Evolutionary conservation across 2,329 filamentous ascomycete genomes (phyloP), one percentile per base, ranked within the genome.

Genomic region (Hypoxylon sp.): DNA sequence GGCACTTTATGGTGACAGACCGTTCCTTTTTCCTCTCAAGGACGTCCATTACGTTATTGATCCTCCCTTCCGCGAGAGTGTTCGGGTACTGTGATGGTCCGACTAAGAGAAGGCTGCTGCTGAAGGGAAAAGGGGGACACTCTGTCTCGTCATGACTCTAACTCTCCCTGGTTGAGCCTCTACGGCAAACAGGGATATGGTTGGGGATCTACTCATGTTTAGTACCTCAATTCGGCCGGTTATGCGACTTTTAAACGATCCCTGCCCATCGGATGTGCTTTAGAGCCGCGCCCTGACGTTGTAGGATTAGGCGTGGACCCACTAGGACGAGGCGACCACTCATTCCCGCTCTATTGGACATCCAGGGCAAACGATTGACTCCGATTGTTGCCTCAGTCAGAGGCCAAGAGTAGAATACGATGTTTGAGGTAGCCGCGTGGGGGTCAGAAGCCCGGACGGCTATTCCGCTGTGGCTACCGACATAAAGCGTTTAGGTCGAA

Each of bases 381-480:
- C 37, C n/a, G 35, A 27, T 6, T 53, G 2, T 8, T 17, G 24
- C 17, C 24, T 47, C 7, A 15, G 2, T 27, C 10, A 31, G 32
- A 17, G 48, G 11, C 6, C 13, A n/a, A 8, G 24, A 35, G 47
- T 10, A 24, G 29, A 42, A 39, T 15, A 62, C 51, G 42, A 55
- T 24, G 15, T 48, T 27, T 17, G 15, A 5, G 39, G n/a, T 17
- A 62, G 50, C 39, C 47, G 29, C 47, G 10, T 32, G 37, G 21
- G 48, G 8, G 39, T 44, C 31, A 24, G 24, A n/a, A 50, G 29
- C 47, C 17, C 55, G 29, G 50, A 39, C 10, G 27, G 35, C 17
- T 53, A 11, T 44, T 32, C 27, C 35, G 47, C 13, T 52, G 48
- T 17, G 57, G 47, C 42, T 52, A 37, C 35, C 56, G 31, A 52